These are phyloP conservation scores for Trichoderma pleuroti DNA, from an alignment of 2,329 filamentous ascomycete genomes.

Conservation along the genomic window DNA sequence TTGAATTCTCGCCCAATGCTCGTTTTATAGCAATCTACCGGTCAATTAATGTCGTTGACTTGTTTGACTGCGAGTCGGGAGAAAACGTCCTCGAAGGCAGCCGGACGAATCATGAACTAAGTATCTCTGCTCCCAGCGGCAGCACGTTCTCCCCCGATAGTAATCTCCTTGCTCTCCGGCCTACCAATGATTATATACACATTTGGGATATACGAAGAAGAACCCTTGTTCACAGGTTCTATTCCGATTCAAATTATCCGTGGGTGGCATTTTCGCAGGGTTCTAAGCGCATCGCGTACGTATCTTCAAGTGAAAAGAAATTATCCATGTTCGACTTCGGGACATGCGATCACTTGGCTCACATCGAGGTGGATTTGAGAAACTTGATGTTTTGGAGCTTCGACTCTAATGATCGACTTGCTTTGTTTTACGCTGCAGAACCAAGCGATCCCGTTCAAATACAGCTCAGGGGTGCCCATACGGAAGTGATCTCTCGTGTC, in stretches of 20 bases:
- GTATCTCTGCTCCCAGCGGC: rapidly evolving
- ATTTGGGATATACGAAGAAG: neutral
- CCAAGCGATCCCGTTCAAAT: neutral
- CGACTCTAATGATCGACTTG: neutral
- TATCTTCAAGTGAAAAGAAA: neutral
- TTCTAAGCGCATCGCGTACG: neutral
- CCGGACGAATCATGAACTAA: rapidly evolving
- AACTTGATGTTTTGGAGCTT: no score
- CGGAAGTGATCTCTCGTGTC: neutral
- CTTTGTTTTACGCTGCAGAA: rapidly evolving
- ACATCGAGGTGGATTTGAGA: no score
- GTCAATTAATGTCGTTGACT: neutral
- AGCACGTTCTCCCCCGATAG: neutral
- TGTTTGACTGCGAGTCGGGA: neutral
- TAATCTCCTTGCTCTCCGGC: neutral
- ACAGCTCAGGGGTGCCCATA: no score
- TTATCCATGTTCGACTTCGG: rapidly evolving
- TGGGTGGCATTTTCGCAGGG: neutral
- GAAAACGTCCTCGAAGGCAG: no score
- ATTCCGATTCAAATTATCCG: rapidly evolving
- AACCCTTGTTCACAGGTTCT: neutral
- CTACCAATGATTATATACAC: neutral
- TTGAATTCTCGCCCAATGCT: neutral
- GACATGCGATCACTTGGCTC: neutral
- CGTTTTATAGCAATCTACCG: neutral